These are phyloP conservation scores for Cystobasidium tubakii DNA, from an alignment of 768 basidiomycete genomes.

Conservation along the genomic window DNA sequence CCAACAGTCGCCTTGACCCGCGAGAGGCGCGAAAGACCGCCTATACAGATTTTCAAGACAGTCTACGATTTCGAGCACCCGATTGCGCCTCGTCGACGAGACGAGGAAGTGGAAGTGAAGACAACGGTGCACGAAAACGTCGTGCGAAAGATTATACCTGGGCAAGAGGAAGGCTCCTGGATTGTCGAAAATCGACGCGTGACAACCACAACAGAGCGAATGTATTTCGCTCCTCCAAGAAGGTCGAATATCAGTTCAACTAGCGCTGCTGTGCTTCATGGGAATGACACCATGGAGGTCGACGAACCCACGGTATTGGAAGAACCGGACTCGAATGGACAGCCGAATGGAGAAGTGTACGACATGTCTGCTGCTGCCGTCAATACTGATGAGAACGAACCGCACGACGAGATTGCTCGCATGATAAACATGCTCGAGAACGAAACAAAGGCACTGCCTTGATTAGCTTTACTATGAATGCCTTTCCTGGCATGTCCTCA, in stretches of 20 bases:
- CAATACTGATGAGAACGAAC: background rate
- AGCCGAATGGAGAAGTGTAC: background rate
- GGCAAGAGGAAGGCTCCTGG: constrained; percentile 9
- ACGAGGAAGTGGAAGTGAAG: constrained; percentile 31
- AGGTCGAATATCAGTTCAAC: background rate
- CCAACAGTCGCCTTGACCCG: background rate
- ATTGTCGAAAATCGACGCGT: constrained; percentile 28
- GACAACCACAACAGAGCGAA: constrained; percentile 11
- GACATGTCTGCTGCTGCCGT: background rate
- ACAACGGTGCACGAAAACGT: constrained; percentile 14
- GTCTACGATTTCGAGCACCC: background rate
- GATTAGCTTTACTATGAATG: too few species aligned
- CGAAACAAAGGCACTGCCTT: background rate
- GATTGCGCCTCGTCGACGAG: background rate
- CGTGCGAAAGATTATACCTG: constrained; percentile 12
- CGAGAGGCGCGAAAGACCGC: constrained; percentile 6
- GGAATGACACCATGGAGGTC: background rate
- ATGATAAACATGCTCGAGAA: background rate
- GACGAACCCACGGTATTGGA: background rate
- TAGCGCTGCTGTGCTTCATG: background rate
- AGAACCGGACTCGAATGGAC: background rate
- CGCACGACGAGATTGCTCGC: background rate
- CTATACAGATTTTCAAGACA: constrained; percentile 8
- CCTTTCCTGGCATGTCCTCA: too few species aligned
- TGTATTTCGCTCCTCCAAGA: constrained; percentile 23